Evolutionary conservation across 257 asterid genomes (phyloP).

Genomic region (Gentiana straminea): DNA sequence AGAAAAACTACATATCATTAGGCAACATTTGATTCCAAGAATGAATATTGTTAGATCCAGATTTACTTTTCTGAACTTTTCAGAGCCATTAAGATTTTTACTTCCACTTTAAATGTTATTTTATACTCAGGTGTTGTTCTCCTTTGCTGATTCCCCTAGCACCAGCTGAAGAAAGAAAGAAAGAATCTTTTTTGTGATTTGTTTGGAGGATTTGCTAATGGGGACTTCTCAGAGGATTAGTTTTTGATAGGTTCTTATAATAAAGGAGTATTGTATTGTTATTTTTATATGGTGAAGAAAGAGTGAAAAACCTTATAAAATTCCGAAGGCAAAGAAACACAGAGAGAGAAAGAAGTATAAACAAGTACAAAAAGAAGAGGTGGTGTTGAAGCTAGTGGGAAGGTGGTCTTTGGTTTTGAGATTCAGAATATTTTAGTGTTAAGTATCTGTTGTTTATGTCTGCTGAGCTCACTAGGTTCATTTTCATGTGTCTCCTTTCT

Average conservation of each 20-base stretch:
- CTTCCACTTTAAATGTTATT: slow-evolving; percentile 53
- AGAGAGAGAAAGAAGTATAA: slow-evolving; percentile 11
- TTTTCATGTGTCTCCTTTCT: slow-evolving; percentile 45
- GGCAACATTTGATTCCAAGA: background rate
- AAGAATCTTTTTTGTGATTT: slow-evolving; percentile 10
- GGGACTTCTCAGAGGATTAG: slow-evolving; percentile 27
- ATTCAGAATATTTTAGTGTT: slow-evolving; percentile 47
- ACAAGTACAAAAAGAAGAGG: slow-evolving; percentile 14
- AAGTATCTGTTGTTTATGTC: slow-evolving; percentile 53
- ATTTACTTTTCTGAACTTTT: slow-evolving; percentile 19
- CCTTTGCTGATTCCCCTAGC: slow-evolving; percentile 39
- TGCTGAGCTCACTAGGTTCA: slow-evolving; percentile 65
- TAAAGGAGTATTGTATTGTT: slow-evolving; percentile 1
- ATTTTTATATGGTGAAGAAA: slow-evolving; percentile 9
- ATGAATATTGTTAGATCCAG: slow-evolving; percentile 15
- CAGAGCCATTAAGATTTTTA: slow-evolving; percentile 38
- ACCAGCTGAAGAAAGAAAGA: slow-evolving; percentile 19
- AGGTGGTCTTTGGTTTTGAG: slow-evolving; percentile 31
- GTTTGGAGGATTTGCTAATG: slow-evolving; percentile 35
- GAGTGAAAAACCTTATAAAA: background rate
- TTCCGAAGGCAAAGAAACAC: slow-evolving; percentile 9
- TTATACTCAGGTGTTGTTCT: slow-evolving; percentile 73
- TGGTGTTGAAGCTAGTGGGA: slow-evolving; percentile 34
- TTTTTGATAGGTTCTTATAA: slow-evolving; percentile 12
- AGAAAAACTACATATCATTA: background rate